Evolutionary conservation across 176 grass and related monocot genomes (phyloP).

Genomic region (Ampelocalamus luodianensis): DNA sequence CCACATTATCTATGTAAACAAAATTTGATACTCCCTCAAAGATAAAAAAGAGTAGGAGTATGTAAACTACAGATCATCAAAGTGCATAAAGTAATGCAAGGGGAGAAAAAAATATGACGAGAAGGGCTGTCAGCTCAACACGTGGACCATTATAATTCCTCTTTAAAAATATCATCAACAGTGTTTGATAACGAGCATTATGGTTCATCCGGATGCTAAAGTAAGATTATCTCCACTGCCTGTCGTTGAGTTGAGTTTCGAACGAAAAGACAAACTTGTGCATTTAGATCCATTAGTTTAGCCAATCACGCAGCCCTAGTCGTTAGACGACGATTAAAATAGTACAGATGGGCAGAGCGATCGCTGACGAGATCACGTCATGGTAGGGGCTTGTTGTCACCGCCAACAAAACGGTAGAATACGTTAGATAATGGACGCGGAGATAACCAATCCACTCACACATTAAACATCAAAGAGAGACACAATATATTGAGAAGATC

Average conservation of each 20-base stretch:
- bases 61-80: neutral
- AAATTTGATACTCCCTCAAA: neutral
- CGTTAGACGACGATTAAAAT: neutral
- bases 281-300: slow-evolving; percentile 39
- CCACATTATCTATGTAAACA: neutral
- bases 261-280: slow-evolving; percentile 41
- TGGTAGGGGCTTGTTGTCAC: slow-evolving; percentile 5
- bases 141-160: slow-evolving; percentile 23
- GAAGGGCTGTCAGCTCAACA: slow-evolving; percentile 21
- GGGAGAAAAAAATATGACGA: neutral
- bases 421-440: too few species aligned
- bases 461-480: too few species aligned
- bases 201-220: slow-evolving; percentile 32
- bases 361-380: slow-evolving; percentile 46
- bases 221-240: slow-evolving; percentile 47
- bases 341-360: neutral
- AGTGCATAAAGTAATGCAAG: neutral
- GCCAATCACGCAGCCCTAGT: slow-evolving; percentile 37
- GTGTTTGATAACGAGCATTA: slow-evolving; percentile 40
- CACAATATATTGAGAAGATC: too few species aligned
- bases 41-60: neutral
- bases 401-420: slow-evolving; percentile 16
- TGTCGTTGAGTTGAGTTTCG: slow-evolving; percentile 37
- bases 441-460: too few species aligned
- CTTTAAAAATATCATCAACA: neutral